These are phyloP conservation scores for Porcisia deanei DNA, from an alignment of 208 protist species.

Conservation along the genomic window DNA sequence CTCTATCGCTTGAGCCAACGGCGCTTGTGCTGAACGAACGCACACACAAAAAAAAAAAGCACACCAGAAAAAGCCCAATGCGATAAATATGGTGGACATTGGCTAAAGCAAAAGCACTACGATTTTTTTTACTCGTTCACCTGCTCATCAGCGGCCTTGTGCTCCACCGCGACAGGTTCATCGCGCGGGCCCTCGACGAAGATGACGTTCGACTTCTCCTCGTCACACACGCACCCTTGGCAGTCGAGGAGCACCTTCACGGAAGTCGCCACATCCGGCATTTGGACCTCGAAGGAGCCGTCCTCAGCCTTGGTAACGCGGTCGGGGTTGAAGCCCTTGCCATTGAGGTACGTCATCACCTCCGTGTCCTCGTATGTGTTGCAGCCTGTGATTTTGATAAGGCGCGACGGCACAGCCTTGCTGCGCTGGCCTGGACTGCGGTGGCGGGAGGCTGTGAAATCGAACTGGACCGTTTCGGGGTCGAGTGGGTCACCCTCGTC, in stretches of 20 bases:
- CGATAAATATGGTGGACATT: not conserved
- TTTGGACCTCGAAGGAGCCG: conserved; percentile 68
- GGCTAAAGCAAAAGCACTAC: not conserved
- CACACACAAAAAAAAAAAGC: not conserved
- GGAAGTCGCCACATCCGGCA: conserved; percentile 66
- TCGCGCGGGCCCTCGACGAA: conserved; percentile 74
- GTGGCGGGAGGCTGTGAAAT: conserved; percentile 89
- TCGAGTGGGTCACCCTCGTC: conserved; percentile 83
- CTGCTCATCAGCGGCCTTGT: conserved; percentile 25
- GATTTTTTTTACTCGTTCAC: conserved; percentile 15
- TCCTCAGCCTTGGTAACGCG: conserved; percentile 77
- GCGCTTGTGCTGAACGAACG: not conserved
- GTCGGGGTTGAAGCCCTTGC: conserved; percentile 70
- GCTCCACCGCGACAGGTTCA: conserved; percentile 12
- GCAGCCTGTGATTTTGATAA: conserved; percentile 84
- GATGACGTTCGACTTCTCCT: conserved; percentile 90
- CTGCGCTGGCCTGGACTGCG: conserved; percentile 86
- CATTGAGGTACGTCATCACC: conserved; percentile 84
- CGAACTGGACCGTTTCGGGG: conserved; percentile 74
- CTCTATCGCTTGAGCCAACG: not conserved
- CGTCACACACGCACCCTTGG: conserved; percentile 81
- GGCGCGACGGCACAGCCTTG: conserved; percentile 62
- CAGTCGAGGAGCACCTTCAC: conserved; percentile 84
- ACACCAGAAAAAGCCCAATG: not conserved
- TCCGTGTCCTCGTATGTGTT: conserved; percentile 74